A percentile compares a stretch with the other conserved stretches of the same genome.
Conservation (phyloP, 2,329 filamentous ascomycete genomes). For the Epichloe sibirici region DNA sequence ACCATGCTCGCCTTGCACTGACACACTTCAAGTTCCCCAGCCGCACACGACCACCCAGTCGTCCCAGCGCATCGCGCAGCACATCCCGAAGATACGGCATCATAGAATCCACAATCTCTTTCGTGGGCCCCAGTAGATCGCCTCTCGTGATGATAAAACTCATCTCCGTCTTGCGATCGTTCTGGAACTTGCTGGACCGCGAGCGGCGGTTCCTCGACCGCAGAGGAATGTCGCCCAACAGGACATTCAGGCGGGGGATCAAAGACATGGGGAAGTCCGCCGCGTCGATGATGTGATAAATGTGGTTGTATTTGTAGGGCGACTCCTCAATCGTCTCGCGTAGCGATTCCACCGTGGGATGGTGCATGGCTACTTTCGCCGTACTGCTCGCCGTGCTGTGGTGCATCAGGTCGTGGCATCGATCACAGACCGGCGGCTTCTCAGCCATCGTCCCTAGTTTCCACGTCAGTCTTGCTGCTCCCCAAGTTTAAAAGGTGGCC, state of each 20-base stretch:
- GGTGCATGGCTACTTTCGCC: conserved; percentile 49
- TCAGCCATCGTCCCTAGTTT: conserved; percentile 5
- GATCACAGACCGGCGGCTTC: conserved; percentile 60
- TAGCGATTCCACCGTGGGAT: conserved; percentile 71
- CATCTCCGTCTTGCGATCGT: conserved; percentile 60
- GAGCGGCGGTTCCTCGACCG: conserved; percentile 73
- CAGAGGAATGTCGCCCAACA: conserved; percentile 60
- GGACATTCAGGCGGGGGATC: conserved; percentile 59
- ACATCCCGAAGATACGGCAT: conserved; percentile 77
- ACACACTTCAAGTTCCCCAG: conserved; percentile 80
- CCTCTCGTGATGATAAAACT: conserved; percentile 86
- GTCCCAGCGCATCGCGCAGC: conserved; percentile 63
- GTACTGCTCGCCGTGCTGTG: conserved; percentile 47
- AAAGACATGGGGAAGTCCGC: conserved; percentile 95
- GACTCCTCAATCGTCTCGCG: conserved; percentile 78
- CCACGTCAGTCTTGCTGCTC: background rate
- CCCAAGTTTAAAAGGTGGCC: background rate
- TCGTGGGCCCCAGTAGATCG: conserved; percentile 73
- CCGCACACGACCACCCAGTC: conserved; percentile 55
- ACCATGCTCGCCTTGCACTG: conserved; percentile 79
- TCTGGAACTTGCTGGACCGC: conserved; percentile 49
- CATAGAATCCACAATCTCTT: conserved; percentile 70
- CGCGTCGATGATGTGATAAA: conserved; percentile 91
- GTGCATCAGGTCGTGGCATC: conserved; percentile 74
- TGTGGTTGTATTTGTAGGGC: conserved; percentile 79